Evolutionary conservation across 768 basidiomycete species (phyloP).

Genomic region (Chalciporus chontae): DNA sequence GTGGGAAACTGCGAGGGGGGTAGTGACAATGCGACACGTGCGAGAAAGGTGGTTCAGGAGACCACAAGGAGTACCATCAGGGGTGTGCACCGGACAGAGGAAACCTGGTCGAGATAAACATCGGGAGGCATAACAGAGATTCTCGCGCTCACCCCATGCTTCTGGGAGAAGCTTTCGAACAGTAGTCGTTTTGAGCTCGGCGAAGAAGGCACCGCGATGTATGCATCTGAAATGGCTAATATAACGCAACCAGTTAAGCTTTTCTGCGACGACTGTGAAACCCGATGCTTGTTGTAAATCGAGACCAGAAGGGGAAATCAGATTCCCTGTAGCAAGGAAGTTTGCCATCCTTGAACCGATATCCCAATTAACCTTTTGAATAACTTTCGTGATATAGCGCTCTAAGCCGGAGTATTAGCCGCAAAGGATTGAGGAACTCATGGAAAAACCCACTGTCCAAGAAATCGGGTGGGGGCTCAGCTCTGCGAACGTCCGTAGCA

Average conservation of each 20-base stretch:
- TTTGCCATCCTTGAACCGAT: conserved; percentile 87
- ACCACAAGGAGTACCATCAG: conserved; percentile 97
- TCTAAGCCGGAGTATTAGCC: conserved; percentile 40
- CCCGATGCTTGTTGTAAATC: conserved; percentile 97
- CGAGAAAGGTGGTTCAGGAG: conserved; percentile 94
- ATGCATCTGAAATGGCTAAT: conserved; percentile 98
- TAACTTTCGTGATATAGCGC: conserved; percentile 73
- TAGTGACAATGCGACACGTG: conserved; percentile 86
- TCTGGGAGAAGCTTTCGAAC: conserved; percentile 96
- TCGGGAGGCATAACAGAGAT: conserved; percentile 6
- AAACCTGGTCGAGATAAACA: conserved; percentile 56
- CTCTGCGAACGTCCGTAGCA: conserved; percentile 67
- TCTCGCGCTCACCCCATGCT: conserved; percentile 76
- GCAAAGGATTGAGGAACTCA: neutral
- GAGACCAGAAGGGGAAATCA: conserved; percentile 90
- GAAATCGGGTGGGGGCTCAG: conserved; percentile 79
- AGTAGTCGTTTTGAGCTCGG: conserved; percentile 95
- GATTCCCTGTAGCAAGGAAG: conserved; percentile 96
- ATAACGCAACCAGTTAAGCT: conserved; percentile 97
- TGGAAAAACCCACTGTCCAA: conserved; percentile 62
- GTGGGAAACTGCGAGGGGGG: conserved; percentile 68
- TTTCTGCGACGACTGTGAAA: conserved; percentile 99
- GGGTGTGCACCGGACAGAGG: conserved; percentile 97
- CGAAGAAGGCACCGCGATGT: conserved; percentile 98
- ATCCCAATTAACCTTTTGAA: conserved; percentile 83